Base-by-base conservation (phyloP, 2,329 filamentous ascomycete genomes). In the Scolecobasidium constrictum region DNA sequence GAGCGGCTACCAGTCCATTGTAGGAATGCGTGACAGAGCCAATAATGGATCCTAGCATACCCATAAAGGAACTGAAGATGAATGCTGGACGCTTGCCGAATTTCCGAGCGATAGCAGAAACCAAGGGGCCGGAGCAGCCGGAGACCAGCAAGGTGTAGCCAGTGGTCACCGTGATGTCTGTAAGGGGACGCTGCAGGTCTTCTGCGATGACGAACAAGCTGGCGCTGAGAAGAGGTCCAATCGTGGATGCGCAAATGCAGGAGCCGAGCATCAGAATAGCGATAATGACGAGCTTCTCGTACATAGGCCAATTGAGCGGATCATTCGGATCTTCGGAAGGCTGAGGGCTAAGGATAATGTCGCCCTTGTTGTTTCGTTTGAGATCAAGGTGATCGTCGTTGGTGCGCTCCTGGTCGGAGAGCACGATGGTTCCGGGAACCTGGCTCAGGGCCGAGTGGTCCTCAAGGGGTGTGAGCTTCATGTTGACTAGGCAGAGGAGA, bases 31-130 rank as follows among this genome's bases (percentile, higher is more conserved):
- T n/a, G n/a, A n/a, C n/a, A n/a, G n/a, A n/a, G n/a, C n/a, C n/a
- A n/a, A n/a, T n/a, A n/a, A n/a, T n/a, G n/a, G n/a, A n/a, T n/a
- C n/a, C n/a, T n/a, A n/a, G n/a, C 40, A 64, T 67, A 4, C 58
- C 69, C 0, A 71, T 52, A 47, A 73, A 69, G 7, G 62, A 67
- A 20, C 49, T 48, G 48, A 71, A 72, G 43, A 57, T 56, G 19
- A 62, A 19, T 4, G 20, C 1, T 1, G 71, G 68, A 2, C 71
- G 61, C 16, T 66, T 62, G 12, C 71, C 72, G 44, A 66, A 58
- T 42, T 71, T 68, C 40, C 71, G 67, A 2, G 70, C 70, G 4
- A 73, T 55, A 0, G 71, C 70, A 49, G 71, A 71, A 46, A 67
- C 63, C 39, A 74, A 57, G 49, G 74, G 68, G 31, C 72, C 61